A percentile compares a stretch with the other conserved stretches of the same genome.
Conservation (phyloP, 495 filamentous ascomycete genomes). For the Hypoxylon lienhwacheense region DNA sequence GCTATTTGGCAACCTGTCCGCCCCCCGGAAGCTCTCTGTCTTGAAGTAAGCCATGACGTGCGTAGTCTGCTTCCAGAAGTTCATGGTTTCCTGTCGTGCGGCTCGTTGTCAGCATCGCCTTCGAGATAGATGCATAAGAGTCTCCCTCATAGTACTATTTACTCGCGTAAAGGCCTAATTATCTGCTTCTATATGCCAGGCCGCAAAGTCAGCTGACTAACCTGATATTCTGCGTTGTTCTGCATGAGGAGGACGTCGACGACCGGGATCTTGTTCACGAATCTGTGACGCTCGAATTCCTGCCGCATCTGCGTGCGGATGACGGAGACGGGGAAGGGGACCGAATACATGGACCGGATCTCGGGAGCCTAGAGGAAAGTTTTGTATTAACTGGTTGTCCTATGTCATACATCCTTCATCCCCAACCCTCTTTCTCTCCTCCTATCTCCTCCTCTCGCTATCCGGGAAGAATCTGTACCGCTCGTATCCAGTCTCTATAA, state of each 20-base stretch:
- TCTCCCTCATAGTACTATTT: not conserved
- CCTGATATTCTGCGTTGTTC: slow-evolving; percentile 89
- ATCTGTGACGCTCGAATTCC: slow-evolving; percentile 96
- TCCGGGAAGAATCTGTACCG: slow-evolving; percentile 63
- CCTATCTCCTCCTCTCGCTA: too few relatives aligned
- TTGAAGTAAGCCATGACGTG: slow-evolving; percentile 98
- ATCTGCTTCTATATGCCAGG: slow-evolving; percentile 33
- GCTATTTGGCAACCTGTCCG: slow-evolving; percentile 76
- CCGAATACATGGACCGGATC: slow-evolving; percentile 92
- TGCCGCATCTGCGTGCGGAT: slow-evolving; percentile 94
- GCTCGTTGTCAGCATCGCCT: slow-evolving; percentile 11
- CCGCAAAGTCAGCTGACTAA: slow-evolving; percentile 33
- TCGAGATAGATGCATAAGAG: not conserved
- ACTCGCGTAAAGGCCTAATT: slow-evolving; percentile 6
- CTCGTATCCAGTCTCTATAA: slow-evolving; percentile 92
- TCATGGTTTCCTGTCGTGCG: slow-evolving; percentile 80
- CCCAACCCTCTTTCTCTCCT: too few relatives aligned
- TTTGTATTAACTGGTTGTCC: not conserved
- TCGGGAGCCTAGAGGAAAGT: slow-evolving; percentile 73
- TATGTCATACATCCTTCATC: too few relatives aligned
- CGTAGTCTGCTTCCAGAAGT: slow-evolving; percentile 97
- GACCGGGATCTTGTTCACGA: slow-evolving; percentile 81
- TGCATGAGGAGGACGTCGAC: slow-evolving; percentile 88
- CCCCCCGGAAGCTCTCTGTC: slow-evolving; percentile 70
- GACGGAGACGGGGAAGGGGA: slow-evolving; percentile 82